A percentile compares a stretch with the other conserved stretches of the same genome.
Evolutionary conservation across 192 early-diverging fungal species (phyloP).

Genomic region (Coemansia sp.): DNA sequence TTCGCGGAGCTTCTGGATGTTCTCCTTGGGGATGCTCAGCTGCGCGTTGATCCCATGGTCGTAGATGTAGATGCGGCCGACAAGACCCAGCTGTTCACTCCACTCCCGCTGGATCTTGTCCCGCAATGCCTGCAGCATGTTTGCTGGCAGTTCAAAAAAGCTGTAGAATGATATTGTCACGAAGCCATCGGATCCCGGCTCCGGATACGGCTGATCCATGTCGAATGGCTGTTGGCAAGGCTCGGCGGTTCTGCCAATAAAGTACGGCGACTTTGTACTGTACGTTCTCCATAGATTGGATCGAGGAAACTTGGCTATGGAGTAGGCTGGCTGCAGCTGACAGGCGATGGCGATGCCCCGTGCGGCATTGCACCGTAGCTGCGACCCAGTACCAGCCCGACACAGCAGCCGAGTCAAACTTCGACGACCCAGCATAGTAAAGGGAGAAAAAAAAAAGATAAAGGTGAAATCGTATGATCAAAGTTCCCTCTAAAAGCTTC

Average conservation of each 20-base stretch:
- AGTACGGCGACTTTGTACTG: slow-evolving; percentile 1
- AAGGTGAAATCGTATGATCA: no score
- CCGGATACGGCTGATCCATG: slow-evolving; percentile 46
- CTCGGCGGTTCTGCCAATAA: not conserved
- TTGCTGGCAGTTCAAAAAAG: slow-evolving; percentile 28
- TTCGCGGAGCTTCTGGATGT: slow-evolving; percentile 50
- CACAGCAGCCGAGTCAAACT: no score
- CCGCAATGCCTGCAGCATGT: slow-evolving; percentile 4
- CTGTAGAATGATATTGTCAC: slow-evolving; percentile 48
- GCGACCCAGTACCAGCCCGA: no score
- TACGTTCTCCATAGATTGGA: not conserved
- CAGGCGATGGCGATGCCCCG: no score
- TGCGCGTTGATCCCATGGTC: slow-evolving; percentile 81
- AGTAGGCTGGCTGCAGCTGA: no score
- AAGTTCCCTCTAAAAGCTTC: no score
- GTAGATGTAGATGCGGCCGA: slow-evolving; percentile 74
- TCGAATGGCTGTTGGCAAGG: slow-evolving; percentile 14
- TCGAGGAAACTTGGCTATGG: no score
- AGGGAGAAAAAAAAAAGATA: not conserved
- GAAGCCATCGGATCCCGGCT: slow-evolving; percentile 22
- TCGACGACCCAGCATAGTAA: not conserved
- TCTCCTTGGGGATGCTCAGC: slow-evolving; percentile 61
- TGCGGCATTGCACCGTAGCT: no score
- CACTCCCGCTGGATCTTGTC: slow-evolving; percentile 38
- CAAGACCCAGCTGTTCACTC: slow-evolving; percentile 50